Base-by-base conservation (phyloP, 2,329 filamentous ascomycete genomes). In the Curvularia verruculosa region DNA sequence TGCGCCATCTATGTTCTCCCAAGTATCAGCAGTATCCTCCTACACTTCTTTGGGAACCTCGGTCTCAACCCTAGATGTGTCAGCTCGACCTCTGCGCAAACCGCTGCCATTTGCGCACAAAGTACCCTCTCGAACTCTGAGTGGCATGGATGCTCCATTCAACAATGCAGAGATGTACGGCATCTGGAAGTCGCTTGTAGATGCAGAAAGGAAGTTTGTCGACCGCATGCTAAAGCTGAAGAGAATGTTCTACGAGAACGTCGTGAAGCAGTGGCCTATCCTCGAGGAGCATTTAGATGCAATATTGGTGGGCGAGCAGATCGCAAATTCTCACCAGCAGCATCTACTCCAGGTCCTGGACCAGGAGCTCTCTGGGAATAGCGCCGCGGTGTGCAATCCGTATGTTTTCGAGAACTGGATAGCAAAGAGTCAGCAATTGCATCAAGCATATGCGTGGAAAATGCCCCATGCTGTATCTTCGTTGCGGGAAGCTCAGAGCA, bases 201-300 rank as follows among this genome's bases (percentile, higher is more conserved):
- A 63, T 8, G 59, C 65, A 1, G 71, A 73, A 44, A 60, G 60
- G 21, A 66, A 59, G 5, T 71, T 67, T 43, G 59, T 72, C 23
- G 68, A 70, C 1, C 63, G 62, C 13, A 62, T 73, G 57, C 58
- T 48, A 1, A 68, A 59, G 24, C 64, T 75, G 18, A 63, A 61
- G 12, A 65, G 59, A 7, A 61, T 64, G 54, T 73, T 75, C 52
- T 69, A 71, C 49, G 59, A 69, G 23, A 65, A 66, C 12, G 44
- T 73, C 13, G 45, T 66, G 28, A 58, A 50, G 12, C 57, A 71
- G 54, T 75, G 70, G 70, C 71, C 72, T 7, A 34, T 61, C 13
- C 54, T 72, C 3, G 65, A 67, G 39, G 62, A 65, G 13, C 67
- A 71, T 46, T 39, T 75, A 4, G 60, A 60, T 18, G 64, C 65